Conservation (phyloP, 768 basidiomycete genomes). For the Panaeolus papilionaceus region DNA sequence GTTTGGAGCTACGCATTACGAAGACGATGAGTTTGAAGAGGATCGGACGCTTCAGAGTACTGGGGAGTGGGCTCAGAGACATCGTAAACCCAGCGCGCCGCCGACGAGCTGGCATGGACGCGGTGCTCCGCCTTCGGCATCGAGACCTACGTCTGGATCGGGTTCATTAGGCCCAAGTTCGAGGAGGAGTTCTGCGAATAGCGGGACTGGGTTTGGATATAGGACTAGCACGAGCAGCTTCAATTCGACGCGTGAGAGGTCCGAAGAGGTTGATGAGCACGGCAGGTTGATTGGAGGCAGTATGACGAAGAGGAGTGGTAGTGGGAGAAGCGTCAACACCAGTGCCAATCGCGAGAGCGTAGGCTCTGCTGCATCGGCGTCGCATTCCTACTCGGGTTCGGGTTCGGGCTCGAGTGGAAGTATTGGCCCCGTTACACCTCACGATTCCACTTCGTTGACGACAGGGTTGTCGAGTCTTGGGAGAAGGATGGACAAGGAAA, state of each 20-base stretch:
- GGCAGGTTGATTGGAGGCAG: slow-evolving; percentile 12
- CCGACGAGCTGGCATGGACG: slow-evolving; percentile 2
- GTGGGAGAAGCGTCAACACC: slow-evolving; percentile 8
- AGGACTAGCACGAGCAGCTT: slow-evolving; percentile 6
- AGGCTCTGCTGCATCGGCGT: neutral
- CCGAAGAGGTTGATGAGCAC: slow-evolving; percentile 19
- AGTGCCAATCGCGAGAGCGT: neutral
- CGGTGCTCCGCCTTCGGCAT: neutral
- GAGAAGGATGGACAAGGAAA: slow-evolving; percentile 36
- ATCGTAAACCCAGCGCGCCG: slow-evolving; percentile 17
- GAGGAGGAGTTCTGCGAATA: slow-evolving; percentile 4
- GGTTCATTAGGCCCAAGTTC: neutral
- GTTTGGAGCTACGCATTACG: slow-evolving; percentile 14
- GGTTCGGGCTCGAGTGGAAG: slow-evolving; percentile 1
- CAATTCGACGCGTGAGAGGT: slow-evolving; percentile 6
- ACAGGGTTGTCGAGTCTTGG: slow-evolving; percentile 3
- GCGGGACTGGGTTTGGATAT: neutral
- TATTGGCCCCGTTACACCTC: slow-evolving; percentile 1
- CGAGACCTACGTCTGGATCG: neutral
- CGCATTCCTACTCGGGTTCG: neutral
- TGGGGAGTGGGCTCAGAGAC: slow-evolving; percentile 30
- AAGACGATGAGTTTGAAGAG: slow-evolving; percentile 20
- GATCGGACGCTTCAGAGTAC: slow-evolving; percentile 25
- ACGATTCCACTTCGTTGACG: slow-evolving; percentile 19
- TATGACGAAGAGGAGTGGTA: neutral